A percentile compares a stretch with the other conserved stretches of the same genome.
Conservation (phyloP, 306 rosid species). For the Quercus robur region DNA sequence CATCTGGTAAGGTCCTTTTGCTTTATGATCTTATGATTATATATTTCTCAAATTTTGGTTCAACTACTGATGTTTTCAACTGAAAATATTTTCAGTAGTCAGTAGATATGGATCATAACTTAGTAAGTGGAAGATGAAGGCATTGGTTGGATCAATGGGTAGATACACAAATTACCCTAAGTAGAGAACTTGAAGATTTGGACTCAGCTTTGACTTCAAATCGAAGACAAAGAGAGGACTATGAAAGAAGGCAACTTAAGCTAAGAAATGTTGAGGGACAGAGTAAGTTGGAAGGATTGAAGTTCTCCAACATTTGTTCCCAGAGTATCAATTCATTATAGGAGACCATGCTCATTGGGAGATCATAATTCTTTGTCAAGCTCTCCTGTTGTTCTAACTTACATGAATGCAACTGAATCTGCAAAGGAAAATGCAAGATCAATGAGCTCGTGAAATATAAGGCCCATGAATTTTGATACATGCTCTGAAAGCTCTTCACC, state of each 20-base stretch:
- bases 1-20: slow-evolving; percentile 35
- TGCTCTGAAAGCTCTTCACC: too few relatives aligned
- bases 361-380: too few relatives aligned
- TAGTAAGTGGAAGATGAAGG: slow-evolving; percentile 85
- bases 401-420: too few relatives aligned
- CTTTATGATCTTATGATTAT: neutral
- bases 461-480: too few relatives aligned
- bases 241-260: slow-evolving; percentile 38
- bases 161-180: slow-evolving; percentile 77
- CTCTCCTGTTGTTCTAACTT: too few relatives aligned
- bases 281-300: too few relatives aligned
- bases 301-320: too few relatives aligned
- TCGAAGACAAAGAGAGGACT: slow-evolving; percentile 33
- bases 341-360: too few relatives aligned
- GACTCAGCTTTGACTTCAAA: slow-evolving; percentile 51
- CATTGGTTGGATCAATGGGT: slow-evolving; percentile 97
- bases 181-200: slow-evolving; percentile 89
- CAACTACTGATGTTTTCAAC: slow-evolving; percentile 1
- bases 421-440: too few relatives aligned
- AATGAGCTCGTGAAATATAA: too few relatives aligned
- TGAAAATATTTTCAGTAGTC: slow-evolving; percentile 49
- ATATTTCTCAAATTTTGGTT: slow-evolving; percentile 6
- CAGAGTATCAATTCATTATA: too few relatives aligned
- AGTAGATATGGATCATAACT: slow-evolving; percentile 43
- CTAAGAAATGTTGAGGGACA: slow-evolving; percentile 22